These are phyloP conservation scores for Schwanniomyces sp. DNA, from an alignment of 805 yeast genomes.

Conservation along the genomic window DNA sequence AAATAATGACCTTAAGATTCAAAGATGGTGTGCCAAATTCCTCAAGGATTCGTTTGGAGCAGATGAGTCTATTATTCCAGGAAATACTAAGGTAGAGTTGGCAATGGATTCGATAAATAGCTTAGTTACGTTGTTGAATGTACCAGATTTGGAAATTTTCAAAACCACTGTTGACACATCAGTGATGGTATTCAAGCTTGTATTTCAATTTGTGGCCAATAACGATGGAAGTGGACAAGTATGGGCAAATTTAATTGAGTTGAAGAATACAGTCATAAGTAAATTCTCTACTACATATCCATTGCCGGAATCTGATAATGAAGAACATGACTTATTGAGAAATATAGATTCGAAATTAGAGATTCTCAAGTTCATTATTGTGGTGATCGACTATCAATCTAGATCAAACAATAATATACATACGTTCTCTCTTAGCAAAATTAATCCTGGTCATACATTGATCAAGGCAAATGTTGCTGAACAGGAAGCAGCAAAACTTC, in stretches of 20 bases:
- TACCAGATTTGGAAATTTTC: conserved; percentile 30
- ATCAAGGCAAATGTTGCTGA: conserved; percentile 56
- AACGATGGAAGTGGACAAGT: conserved; percentile 42
- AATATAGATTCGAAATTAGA: conserved; percentile 64
- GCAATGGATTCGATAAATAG: conserved; percentile 41
- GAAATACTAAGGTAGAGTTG: conserved; percentile 33
- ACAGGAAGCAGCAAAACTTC: conserved; percentile 66
- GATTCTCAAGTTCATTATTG: conserved; percentile 64
- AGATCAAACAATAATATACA: conserved; percentile 35
- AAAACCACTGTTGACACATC: conserved; percentile 34
- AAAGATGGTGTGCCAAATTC: conserved; percentile 42
- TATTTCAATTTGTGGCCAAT: conserved; percentile 47
- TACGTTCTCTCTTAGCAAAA: conserved; percentile 50
- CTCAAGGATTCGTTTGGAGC: conserved; percentile 35
- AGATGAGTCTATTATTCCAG: conserved; percentile 21
- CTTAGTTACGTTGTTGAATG: conserved; percentile 24
- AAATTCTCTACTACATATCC: conserved; percentile 64
- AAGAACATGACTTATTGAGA: conserved; percentile 50
- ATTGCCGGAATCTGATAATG: conserved; percentile 44
- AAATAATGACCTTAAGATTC: conserved; percentile 33
- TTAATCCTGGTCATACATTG: conserved; percentile 62
- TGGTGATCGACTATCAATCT: conserved; percentile 45
- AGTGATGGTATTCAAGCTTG: conserved; percentile 41
- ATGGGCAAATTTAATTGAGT: conserved; percentile 57
- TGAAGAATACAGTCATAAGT: conserved; percentile 60